These are phyloP conservation scores for Neoboletus magnificus DNA, from an alignment of 768 basidiomycete genomes.

Conservation along the genomic window DNA sequence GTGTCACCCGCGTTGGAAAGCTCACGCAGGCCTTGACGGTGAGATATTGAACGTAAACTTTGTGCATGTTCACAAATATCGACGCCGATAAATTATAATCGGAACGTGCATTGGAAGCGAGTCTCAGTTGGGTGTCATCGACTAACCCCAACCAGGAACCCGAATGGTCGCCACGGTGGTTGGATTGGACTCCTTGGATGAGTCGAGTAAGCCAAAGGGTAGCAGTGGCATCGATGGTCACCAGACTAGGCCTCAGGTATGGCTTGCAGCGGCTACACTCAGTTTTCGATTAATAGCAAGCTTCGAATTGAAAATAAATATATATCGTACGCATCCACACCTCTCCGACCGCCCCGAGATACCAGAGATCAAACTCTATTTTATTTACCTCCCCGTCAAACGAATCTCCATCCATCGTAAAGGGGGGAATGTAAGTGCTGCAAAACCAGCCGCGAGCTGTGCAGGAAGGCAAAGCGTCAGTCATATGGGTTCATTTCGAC, in stretches of 20 bases:
- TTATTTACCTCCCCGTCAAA: constrained; percentile 35
- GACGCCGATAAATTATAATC: constrained; percentile 88
- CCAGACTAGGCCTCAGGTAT: no score
- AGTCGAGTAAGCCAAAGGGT: no score
- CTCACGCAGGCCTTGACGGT: constrained; percentile 91
- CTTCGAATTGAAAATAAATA: background rate
- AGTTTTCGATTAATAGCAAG: background rate
- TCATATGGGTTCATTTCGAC: background rate
- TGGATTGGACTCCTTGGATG: constrained; percentile 76
- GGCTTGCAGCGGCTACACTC: no score
- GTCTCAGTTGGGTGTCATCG: constrained; percentile 80
- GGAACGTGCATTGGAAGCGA: constrained; percentile 70
- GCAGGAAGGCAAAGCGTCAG: no score
- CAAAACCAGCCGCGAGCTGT: constrained; percentile 43
- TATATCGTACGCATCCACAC: background rate
- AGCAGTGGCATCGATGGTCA: no score
- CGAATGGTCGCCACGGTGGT: constrained; percentile 83
- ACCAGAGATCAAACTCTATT: background rate
- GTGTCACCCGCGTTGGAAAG: constrained; percentile 7
- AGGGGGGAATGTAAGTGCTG: constrained; percentile 45
- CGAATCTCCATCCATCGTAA: constrained; percentile 48
- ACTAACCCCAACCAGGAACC: constrained; percentile 95
- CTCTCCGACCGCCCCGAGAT: background rate
- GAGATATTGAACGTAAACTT: constrained; percentile 94
- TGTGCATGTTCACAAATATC: constrained; percentile 96